Percentiles rank a stretch among this genome's conserved stretches.
Evolutionary conservation across 768 basidiomycete genomes (phyloP).

Genomic region (Plicaturopsis crispa): DNA sequence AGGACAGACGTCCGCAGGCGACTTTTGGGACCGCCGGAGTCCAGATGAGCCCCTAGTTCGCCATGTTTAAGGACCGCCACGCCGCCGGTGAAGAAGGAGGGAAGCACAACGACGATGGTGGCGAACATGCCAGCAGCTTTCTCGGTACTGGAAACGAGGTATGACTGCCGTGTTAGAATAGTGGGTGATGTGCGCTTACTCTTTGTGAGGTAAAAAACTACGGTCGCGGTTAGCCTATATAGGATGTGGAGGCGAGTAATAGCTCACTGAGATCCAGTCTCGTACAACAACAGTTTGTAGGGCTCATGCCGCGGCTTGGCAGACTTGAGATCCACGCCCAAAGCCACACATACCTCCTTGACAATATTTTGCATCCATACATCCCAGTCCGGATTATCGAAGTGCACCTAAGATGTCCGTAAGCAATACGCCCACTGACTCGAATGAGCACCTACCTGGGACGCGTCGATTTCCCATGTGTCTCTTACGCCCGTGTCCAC

Average conservation of each 20-base stretch:
- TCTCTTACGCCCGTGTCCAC: constrained; percentile 37
- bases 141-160: neutral
- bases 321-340: constrained; percentile 28
- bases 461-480: constrained; percentile 44
- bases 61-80: constrained; percentile 34
- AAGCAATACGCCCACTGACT: too few relatives aligned
- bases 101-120: constrained; percentile 22
- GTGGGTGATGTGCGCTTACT: constrained; percentile 24
- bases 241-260: neutral
- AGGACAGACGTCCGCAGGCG: constrained; percentile 26
- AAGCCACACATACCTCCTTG: constrained; percentile 21
- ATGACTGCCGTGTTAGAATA: neutral
- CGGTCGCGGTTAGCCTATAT: constrained; percentile 3
- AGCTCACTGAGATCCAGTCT: constrained; percentile 41
- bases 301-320: constrained; percentile 28
- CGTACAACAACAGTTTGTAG: constrained; percentile 41
- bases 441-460: too few relatives aligned
- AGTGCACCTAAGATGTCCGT: constrained; percentile 29
- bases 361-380: constrained; percentile 24
- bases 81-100: constrained; percentile 39
- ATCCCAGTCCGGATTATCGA: constrained; percentile 34
- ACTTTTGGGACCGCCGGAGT: constrained; percentile 21
- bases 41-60: constrained; percentile 21
- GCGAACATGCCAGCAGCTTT: constrained; percentile 5
- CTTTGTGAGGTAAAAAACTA: constrained; percentile 38